Evolutionary conservation across 1,139 yeast species (phyloP), one percentile per base, ranked within the genome.

Genomic region (Arxiozyma heterogenica): DNA sequence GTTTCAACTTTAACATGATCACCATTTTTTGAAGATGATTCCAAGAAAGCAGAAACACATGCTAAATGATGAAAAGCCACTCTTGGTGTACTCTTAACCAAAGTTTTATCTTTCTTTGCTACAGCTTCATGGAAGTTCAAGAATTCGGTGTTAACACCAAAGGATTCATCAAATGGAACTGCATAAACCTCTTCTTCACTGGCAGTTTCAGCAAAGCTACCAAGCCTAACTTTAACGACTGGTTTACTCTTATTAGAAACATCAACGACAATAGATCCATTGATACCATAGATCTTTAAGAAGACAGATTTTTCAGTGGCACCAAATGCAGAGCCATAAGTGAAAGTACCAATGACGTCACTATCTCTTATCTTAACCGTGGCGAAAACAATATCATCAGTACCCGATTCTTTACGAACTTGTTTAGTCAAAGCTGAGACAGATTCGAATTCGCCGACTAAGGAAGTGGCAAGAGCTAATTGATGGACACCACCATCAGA

Each of bases 401-500:
- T 78, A 50, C 96, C 96, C 58, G 93, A 82, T 62, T 78, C 80
- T 63, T 82, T 75, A 66, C 88, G 79, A 53, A 88, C 76, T 72
- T 89, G 96, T 59, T 75, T 81, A 20, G 96, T 83, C 61, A 80
- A 78, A 11, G 87, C 95, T 56, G 86, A 77, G 42, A 89, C 80
- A 4, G 83, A 71, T 54, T 78, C 82, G 23, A 88, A 84, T 41
- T 77, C 75, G 51, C 97, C 96, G 57, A 90, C 75, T n/a, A 88
- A 82, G 58, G 81, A 89, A 11, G 95, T 88, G 62, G 90, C 78
- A 48, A 88, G 73, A 3, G 96, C 96, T 69, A 90, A 74, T 71
- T 90, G 96, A 71, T 90, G 98, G 17, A 90, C 98, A 67, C 97
- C 97, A 63, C 96, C 96, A 66, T 90, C 98, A 60, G 93, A 83